phyloP scores from a whole-genome alignment of 768 basidiomycete genomes.

The Suillus plorans region DNA sequence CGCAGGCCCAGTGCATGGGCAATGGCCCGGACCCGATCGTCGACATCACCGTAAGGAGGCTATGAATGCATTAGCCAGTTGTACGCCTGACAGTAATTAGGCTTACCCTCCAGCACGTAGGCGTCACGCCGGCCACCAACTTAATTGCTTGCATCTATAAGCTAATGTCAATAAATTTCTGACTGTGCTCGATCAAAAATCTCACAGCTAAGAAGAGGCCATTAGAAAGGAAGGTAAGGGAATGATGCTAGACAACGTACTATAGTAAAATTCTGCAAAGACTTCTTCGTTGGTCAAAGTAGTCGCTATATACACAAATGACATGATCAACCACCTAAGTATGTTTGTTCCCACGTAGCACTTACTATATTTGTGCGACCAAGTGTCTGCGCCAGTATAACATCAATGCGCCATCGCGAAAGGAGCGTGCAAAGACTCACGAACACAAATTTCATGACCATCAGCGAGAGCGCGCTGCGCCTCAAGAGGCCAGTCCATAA shows the following conservation, averaged over 20 bases:
- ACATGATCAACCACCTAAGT: neutral
- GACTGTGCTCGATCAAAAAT: neutral
- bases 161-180: conserved; percentile 1
- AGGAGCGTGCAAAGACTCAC: conserved; percentile 37
- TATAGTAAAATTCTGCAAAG: conserved; percentile 80
- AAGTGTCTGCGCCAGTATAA: conserved; percentile 22
- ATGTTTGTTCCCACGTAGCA: neutral
- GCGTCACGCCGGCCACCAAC: conserved; percentile 53
- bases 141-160: conserved; percentile 52
- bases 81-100: neutral
- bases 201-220: conserved; percentile 24
- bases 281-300: conserved; percentile 59
- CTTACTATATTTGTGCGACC: conserved; percentile 48
- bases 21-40: conserved; percentile 75
- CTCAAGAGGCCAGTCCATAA: conserved; percentile 55
- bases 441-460: conserved; percentile 61
- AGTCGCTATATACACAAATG: conserved; percentile 42
- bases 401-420: neutral
- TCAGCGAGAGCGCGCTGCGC: conserved; percentile 52
- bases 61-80: conserved; percentile 16
- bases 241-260: conserved; percentile 30
- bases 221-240: neutral
- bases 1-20: conserved; percentile 64
- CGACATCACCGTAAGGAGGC: conserved; percentile 69
- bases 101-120: conserved; percentile 60